These are phyloP conservation scores for Dipteronia sinensis DNA, from an alignment of 345 rosid species.

Conservation along the genomic window DNA sequence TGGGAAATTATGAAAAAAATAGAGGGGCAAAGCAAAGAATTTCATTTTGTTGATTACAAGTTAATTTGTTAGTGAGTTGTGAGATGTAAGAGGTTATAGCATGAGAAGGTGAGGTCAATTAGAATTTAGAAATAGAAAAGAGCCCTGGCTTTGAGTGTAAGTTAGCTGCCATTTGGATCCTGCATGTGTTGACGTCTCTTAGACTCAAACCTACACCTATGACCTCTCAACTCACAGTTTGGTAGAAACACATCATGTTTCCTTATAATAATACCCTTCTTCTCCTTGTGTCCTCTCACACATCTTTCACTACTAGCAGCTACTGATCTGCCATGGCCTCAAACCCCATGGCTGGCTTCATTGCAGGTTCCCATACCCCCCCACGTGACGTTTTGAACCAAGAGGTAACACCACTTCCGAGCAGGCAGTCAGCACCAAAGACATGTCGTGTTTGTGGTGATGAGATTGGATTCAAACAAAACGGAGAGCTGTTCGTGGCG, in stretches of 20 bases:
- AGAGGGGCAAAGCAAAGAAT: too few relatives aligned
- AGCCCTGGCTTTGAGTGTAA: constrained; percentile 36
- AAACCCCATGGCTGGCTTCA: constrained; percentile 58
- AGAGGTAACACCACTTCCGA: constrained; percentile 45
- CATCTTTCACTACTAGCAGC: constrained; percentile 11
- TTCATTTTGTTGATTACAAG: too few relatives aligned
- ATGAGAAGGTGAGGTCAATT: too few relatives aligned
- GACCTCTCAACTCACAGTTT: constrained; percentile 86
- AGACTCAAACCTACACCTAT: constrained; percentile 50
- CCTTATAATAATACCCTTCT: constrained; percentile 14
- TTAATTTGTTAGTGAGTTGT: too few relatives aligned
- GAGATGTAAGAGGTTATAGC: too few relatives aligned
- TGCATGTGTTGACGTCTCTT: constrained; percentile 45
- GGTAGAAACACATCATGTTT: constrained; percentile 38
- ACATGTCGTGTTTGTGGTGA: constrained; percentile 81
- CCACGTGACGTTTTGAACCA: constrained; percentile 25
- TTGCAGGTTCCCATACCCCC: constrained; percentile 41
- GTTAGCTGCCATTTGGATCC: constrained; percentile 18
- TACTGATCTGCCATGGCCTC: constrained; percentile 39
- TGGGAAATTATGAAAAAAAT: too few relatives aligned
- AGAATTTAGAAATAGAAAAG: constrained; percentile 4
- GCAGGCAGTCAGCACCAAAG: constrained; percentile 42
- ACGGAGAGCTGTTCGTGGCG: constrained; percentile 69
- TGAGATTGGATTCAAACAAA: constrained; percentile 56
- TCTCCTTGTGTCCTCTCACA: constrained; percentile 13